Base-by-base conservation (phyloP, 2,329 filamentous ascomycete species). In the Claviceps spartinae region DNA sequence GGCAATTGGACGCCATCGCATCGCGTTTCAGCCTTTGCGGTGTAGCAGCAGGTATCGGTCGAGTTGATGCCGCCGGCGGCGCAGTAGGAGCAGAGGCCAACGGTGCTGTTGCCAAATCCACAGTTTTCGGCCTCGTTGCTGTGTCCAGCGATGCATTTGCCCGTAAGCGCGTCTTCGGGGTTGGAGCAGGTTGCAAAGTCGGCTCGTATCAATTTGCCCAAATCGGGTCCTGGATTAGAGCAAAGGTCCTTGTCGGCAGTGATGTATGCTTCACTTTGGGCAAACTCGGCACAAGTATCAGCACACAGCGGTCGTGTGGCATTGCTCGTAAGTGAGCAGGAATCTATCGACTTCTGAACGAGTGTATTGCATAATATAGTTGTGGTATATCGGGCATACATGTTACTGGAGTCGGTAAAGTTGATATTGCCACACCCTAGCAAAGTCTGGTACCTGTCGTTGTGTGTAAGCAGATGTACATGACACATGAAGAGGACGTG, bases 11-110 rank as follows among this genome's bases (percentile, higher is more conserved):
- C 86, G 49, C 79, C 79, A 48, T 78, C 70, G 66, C 93, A 98
- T 56, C 82, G 79, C 26, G 71, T 70, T 54, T 87, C 78, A n/a
- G 85, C 83, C 55, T 88, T 76, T 5, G 90, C 82, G 60, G 82
- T 88, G 62, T 89, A 84, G 67, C 93, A 98, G 72, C 93, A 98
- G 3, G 90, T 94, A 66, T 97, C 91, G 49, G 91, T 97, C 9
- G 88, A 85, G 68, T 97, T 97, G 56, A 83, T 80, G 30, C 90
- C 89, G 60, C 86, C 91, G 6, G 82, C 75, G 43, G 79, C 77
- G 67, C 93, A 98, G 67, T 93, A 96, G 4, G 83, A 81, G 71
- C 93, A 98, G 38, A 98, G 75, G 2, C 90, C 89, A 52, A 83
- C 66, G 7, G 77, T 81, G 65, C 79, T 83, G 57, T 80, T 77